These are phyloP conservation scores for Dysphania ambrosioides DNA, from an alignment of 148 eudicot species.

Conservation along the genomic window DNA sequence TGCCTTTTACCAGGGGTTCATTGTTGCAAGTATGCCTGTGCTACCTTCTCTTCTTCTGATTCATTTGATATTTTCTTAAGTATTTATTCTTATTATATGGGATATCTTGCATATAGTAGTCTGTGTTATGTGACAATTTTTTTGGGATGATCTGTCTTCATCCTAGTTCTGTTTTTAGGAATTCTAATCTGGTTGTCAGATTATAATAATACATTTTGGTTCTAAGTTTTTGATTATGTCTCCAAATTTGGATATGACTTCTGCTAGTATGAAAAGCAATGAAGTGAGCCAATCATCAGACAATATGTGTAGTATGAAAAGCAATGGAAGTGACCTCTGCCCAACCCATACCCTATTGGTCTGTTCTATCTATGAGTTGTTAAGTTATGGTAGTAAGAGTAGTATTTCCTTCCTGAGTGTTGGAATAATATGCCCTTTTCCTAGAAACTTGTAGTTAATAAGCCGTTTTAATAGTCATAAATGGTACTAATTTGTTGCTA, in stretches of 20 bases:
- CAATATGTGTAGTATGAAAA: no score
- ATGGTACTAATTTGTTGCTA: no score
- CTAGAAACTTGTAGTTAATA: no score
- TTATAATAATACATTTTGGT: not conserved
- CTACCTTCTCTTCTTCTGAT: not conserved
- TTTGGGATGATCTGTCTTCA: not conserved
- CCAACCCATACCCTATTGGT: no score
- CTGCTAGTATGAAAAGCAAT: not conserved
- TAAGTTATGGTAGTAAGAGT: no score
- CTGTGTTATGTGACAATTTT: not conserved
- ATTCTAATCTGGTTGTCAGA: not conserved
- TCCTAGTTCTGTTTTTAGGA: not conserved
- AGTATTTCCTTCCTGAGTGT: no score
- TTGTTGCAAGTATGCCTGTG: conserved; percentile 5
- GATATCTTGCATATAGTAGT: not conserved
- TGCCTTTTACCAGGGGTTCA: not conserved
- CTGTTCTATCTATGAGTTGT: no score
- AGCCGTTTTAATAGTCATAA: no score
- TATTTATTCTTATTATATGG: not conserved
- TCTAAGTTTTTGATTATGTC: not conserved
- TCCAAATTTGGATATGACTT: not conserved
- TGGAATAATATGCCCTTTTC: no score
- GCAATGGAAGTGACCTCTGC: no score
- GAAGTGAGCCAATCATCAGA: no score
- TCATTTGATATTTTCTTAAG: not conserved